Evolutionary conservation across 1,284 basidiomycete genomes (phyloP).

Genomic region (Rhodofomes roseus): DNA sequence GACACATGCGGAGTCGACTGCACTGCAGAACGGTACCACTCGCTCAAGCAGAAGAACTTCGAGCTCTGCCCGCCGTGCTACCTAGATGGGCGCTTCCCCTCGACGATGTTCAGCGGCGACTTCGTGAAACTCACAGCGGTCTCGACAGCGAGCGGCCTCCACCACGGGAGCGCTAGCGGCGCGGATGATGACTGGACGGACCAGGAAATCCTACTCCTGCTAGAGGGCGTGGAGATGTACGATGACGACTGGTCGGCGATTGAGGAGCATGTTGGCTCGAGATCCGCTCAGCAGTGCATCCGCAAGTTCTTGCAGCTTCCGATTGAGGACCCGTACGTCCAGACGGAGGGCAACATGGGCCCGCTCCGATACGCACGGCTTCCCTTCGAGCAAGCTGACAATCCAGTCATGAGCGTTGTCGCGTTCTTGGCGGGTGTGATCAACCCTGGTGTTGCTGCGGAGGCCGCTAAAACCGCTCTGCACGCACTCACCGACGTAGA

Average conservation of each 20-base stretch:
- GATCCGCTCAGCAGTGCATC: slow-evolving; percentile 93
- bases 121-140: slow-evolving; percentile 85
- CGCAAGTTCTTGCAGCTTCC: slow-evolving; percentile 94
- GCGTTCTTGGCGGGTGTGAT: slow-evolving; percentile 95
- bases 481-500: slow-evolving; percentile 70
- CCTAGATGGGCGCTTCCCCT: slow-evolving; percentile 94
- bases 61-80: slow-evolving; percentile 91
- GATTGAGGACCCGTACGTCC: slow-evolving; percentile 91
- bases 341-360: slow-evolving; percentile 73
- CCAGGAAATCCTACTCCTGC: slow-evolving; percentile 83
- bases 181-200: slow-evolving; percentile 84
- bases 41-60: slow-evolving; percentile 89
- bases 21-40: slow-evolving; percentile 87
- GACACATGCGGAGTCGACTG: slow-evolving; percentile 96
- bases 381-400: slow-evolving; percentile 94
- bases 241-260: slow-evolving; percentile 96
- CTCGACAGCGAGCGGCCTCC: slow-evolving; percentile 31
- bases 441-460: slow-evolving; percentile 86
- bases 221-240: slow-evolving; percentile 97
- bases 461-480: slow-evolving; percentile 89
- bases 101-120: slow-evolving; percentile 94
- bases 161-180: slow-evolving; percentile 39
- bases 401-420: slow-evolving; percentile 98
- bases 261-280: slow-evolving; percentile 88
- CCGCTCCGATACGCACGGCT: slow-evolving; percentile 76